Base-by-base conservation (phyloP, 2,329 filamentous ascomycete species). In the Microsporum ferrugineum region DNA sequence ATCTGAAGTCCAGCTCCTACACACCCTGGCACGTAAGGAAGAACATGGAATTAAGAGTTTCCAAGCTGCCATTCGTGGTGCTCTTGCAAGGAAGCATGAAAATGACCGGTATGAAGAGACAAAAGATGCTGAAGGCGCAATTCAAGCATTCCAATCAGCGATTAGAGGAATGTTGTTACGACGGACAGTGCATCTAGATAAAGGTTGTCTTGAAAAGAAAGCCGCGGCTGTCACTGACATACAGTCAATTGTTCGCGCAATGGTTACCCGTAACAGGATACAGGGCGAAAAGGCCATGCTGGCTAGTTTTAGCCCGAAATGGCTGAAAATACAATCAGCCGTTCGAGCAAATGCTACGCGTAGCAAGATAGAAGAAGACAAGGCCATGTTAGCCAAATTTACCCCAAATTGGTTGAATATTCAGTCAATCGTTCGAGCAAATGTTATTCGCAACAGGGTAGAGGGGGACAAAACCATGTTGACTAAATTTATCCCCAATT, bases 41-140 rank as follows among this genome's bases (percentile, higher is more conserved):
- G 72, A 75, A 39, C 70, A 74, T 14, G 75, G 76, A 1, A 72
- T 81, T 63, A 76, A 77, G 60, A 67, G 69, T 10, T 75, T 85
- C 60, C 83, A 85, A 70, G 81, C 82, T 49, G 81, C 81, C 5
- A 79, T 85, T 36, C 71, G 78, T 60, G 78, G 78, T 47, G 76
- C 75, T 8, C 64, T 80, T 38, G 71, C 74, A 61, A 73, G 78
- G 43, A 74, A 71, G 62, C 65, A 68, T 27, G 70, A 76, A 8
- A 70, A 69, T 49, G 71, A 77, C 69, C 81, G 87, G 68, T 81
- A 91, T 68, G 78, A 80, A 65, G 78, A 80, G 63, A 86, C 82
- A 59, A 82, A 80, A 65, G 83, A 83, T 60, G 83, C 86, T 57
- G 81, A 91, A 61, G 79, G 82, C 49, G 79, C 84, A 65, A 81